Evolutionary conservation across 1,284 basidiomycete species (phyloP).

Genomic region (Microbotryomycetes sp.): DNA sequence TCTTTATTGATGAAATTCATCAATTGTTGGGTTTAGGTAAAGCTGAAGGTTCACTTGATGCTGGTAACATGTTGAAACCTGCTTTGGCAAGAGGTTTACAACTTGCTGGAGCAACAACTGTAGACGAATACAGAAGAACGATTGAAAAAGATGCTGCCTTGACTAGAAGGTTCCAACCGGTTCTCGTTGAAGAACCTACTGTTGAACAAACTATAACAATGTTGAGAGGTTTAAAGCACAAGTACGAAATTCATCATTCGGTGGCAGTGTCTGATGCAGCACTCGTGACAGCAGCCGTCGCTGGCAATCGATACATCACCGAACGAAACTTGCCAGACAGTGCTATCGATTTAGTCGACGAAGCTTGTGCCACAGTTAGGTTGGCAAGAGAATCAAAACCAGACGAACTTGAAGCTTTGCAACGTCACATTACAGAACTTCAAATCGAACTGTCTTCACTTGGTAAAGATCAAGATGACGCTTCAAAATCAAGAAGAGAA

Average conservation of each 20-base stretch:
- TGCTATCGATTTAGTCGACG: constrained; percentile 71
- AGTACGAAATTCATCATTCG: constrained; percentile 54
- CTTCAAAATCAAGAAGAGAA: constrained; percentile 63
- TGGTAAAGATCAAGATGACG: constrained; percentile 78
- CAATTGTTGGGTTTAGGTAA: constrained; percentile 76
- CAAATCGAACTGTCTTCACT: constrained; percentile 86
- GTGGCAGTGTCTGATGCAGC: constrained; percentile 69
- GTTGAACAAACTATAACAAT: constrained; percentile 70
- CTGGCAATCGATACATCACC: constrained; percentile 73
- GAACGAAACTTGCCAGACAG: constrained; percentile 85
- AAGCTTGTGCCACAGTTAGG: constrained; percentile 78
- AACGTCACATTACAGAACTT: constrained; percentile 74
- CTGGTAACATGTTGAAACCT: constrained; percentile 85
- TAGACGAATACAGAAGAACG: constrained; percentile 80
- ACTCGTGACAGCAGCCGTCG: constrained; percentile 77
- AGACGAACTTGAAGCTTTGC: constrained; percentile 72
- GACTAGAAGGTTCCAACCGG: constrained; percentile 76
- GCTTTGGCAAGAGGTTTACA: constrained; percentile 64
- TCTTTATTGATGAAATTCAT: constrained; percentile 60
- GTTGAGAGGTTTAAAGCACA: constrained; percentile 72
- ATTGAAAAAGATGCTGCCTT: constrained; percentile 89
- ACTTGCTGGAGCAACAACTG: constrained; percentile 25
- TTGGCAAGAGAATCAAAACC: constrained; percentile 83
- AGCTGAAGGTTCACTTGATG: constrained; percentile 83
- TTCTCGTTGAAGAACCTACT: constrained; percentile 77